Percentiles rank a stretch among this genome's conserved stretches.
These are phyloP conservation scores for Parathielavia appendiculata DNA, from an alignment of 495 filamentous ascomycete genomes.

Conservation along the genomic window DNA sequence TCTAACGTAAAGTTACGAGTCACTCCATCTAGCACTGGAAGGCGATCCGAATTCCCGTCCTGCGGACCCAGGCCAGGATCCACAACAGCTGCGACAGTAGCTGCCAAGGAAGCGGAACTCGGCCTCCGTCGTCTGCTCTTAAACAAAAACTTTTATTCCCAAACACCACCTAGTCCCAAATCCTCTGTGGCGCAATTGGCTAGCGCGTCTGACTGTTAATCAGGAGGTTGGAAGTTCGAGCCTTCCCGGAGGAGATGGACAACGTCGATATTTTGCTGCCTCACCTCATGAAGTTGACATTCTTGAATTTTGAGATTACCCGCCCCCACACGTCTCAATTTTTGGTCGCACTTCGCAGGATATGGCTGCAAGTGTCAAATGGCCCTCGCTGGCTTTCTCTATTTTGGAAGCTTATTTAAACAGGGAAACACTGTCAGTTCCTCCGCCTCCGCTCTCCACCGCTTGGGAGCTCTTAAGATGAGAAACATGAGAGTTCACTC, in stretches of 20 bases:
- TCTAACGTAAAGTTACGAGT: too few relatives aligned
- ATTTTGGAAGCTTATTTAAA: background rate
- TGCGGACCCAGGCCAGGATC: background rate
- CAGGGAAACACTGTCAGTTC: too few relatives aligned
- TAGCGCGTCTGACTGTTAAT: slow-evolving; percentile 14
- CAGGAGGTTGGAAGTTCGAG: slow-evolving; percentile 16
- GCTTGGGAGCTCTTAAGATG: too few relatives aligned
- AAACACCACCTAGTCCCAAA: background rate
- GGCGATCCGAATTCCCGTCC: too few relatives aligned
- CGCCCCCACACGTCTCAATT: too few relatives aligned
- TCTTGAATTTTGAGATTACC: too few relatives aligned
- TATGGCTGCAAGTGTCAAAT: too few relatives aligned
- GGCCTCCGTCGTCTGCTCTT: background rate
- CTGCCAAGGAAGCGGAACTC: background rate
- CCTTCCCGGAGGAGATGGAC: slow-evolving; percentile 21
- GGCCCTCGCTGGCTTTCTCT: background rate
- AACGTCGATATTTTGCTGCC: background rate
- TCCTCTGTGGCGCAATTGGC: slow-evolving; percentile 25
- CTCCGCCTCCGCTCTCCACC: too few relatives aligned
- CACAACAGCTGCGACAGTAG: background rate
- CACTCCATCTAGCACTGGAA: too few relatives aligned
- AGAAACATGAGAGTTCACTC: background rate
- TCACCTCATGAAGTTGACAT: background rate
- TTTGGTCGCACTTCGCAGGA: too few relatives aligned
- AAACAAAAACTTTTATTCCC: background rate